phyloP scores from a whole-genome alignment of 2,329 filamentous ascomycete species.

The Zelopaecilomyces penicillatus region DNA sequence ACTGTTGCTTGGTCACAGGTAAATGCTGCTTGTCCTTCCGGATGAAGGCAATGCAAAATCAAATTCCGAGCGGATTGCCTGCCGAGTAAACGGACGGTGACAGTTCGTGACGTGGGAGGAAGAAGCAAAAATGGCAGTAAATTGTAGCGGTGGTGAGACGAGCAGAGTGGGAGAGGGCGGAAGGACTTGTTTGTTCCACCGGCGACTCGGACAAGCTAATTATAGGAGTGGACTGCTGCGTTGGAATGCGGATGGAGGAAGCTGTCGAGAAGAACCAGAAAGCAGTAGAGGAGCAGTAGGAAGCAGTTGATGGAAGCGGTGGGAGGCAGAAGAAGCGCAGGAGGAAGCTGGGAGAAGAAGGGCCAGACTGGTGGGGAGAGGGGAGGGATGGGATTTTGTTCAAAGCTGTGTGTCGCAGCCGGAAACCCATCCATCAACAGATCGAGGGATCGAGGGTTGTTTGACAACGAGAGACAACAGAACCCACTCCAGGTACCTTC shows the following conservation, averaged over 20 bases:
- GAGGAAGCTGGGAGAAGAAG: slow-evolving; percentile 4
- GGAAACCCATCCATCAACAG: slow-evolving; percentile 23
- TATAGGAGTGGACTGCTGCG: no score
- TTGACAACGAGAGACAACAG: slow-evolving; percentile 8
- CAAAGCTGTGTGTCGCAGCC: slow-evolving; percentile 21
- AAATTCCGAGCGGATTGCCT: no score
- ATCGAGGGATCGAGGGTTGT: slow-evolving; percentile 27
- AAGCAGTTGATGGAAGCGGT: background rate
- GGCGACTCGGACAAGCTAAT: no score
- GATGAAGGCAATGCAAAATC: no score
- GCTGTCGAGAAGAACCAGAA: background rate
- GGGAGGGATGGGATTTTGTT: slow-evolving; percentile 20
- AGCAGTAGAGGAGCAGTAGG: background rate
- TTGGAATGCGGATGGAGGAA: no score
- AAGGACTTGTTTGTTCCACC: background rate
- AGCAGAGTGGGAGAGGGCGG: background rate
- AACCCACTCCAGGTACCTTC: slow-evolving; percentile 8
- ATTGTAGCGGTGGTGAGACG: no score
- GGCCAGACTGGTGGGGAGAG: slow-evolving; percentile 6
- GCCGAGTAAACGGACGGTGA: no score
- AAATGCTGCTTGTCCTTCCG: no score
- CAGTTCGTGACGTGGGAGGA: background rate
- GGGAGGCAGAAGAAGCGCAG: slow-evolving; percentile 3
- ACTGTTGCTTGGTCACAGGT: no score
- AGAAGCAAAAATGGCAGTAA: background rate